Percentiles rank a stretch among this genome's conserved stretches.
These are phyloP conservation scores for Seiridium cupressi DNA, from an alignment of 2,329 filamentous ascomycete genomes.

Conservation along the genomic window DNA sequence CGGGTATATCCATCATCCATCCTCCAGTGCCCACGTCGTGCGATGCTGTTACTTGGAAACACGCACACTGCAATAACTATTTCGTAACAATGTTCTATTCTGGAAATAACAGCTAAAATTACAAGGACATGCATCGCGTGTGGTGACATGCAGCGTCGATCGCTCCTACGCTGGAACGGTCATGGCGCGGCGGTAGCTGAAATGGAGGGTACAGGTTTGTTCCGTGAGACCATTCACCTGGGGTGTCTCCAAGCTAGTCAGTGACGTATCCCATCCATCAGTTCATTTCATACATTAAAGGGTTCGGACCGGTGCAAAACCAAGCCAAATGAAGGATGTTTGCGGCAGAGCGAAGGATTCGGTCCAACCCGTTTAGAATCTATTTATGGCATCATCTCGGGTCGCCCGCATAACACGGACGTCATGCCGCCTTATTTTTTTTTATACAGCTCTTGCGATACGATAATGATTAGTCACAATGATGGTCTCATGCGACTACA, in stretches of 20 bases:
- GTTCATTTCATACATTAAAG: background rate
- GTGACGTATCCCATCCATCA: background rate
- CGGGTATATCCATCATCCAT: no score
- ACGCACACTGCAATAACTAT: no score
- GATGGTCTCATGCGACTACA: no score
- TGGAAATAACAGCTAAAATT: background rate
- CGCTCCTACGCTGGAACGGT: background rate
- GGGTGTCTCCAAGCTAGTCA: background rate
- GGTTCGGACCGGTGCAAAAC: background rate
- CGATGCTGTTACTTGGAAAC: no score
- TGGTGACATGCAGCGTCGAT: background rate
- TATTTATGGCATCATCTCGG: background rate
- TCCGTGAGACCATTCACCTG: background rate
- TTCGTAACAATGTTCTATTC: background rate
- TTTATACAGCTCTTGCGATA: no score
- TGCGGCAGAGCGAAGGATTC: background rate
- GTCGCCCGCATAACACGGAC: background rate
- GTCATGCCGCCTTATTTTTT: background rate
- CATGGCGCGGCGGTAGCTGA: no score
- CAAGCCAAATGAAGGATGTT: background rate
- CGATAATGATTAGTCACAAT: no score
- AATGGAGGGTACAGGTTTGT: background rate
- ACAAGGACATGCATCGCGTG: background rate
- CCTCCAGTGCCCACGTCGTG: no score
- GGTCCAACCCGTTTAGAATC: background rate